These are phyloP conservation scores for Curvularia spicifera DNA, from an alignment of 2,329 filamentous ascomycete genomes.

Conservation along the genomic window DNA sequence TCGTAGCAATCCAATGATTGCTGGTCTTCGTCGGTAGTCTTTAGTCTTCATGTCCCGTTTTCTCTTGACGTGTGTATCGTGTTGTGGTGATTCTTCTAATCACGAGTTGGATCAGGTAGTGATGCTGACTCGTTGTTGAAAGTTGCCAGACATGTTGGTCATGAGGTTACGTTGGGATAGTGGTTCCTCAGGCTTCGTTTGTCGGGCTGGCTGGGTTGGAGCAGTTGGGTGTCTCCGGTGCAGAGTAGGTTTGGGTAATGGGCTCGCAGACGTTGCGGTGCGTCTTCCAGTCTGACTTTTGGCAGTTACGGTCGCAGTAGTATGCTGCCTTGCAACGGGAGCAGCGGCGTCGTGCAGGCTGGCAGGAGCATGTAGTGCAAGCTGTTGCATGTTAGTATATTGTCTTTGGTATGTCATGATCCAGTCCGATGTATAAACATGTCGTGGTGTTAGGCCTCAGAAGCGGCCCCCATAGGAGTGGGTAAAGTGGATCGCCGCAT, in stretches of 20 bases:
- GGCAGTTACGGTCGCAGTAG: constrained; percentile 62
- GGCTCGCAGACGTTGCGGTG: constrained; percentile 57
- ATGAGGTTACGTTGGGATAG: not conserved
- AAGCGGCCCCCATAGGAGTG: constrained; percentile 16
- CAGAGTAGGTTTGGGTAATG: constrained; percentile 30
- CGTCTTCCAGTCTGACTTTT: constrained; percentile 59
- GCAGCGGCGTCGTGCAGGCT: constrained; percentile 46
- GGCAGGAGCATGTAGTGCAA: constrained; percentile 35
- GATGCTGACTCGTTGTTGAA: not conserved
- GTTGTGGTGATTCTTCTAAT: not conserved
- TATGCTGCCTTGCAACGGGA: constrained; percentile 55
- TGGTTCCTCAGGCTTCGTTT: constrained; percentile 24
- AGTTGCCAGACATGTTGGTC: not conserved
- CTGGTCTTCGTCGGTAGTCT: not conserved
- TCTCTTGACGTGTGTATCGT: not conserved
- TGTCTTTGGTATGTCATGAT: not conserved
- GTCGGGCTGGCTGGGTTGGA: constrained; percentile 36
- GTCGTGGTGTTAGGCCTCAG: constrained; percentile 14
- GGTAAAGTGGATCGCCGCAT: constrained; percentile 23
- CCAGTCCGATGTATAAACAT: not conserved
- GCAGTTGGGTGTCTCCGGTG: constrained; percentile 35
- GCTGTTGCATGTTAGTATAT: constrained; percentile 23
- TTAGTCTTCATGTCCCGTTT: not conserved
- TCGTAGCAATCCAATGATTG: constrained; percentile 1
- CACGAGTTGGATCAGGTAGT: not conserved